Conservation (phyloP, 2,329 filamentous ascomycete genomes). For the Pseudocercospora crystallina region DNA sequence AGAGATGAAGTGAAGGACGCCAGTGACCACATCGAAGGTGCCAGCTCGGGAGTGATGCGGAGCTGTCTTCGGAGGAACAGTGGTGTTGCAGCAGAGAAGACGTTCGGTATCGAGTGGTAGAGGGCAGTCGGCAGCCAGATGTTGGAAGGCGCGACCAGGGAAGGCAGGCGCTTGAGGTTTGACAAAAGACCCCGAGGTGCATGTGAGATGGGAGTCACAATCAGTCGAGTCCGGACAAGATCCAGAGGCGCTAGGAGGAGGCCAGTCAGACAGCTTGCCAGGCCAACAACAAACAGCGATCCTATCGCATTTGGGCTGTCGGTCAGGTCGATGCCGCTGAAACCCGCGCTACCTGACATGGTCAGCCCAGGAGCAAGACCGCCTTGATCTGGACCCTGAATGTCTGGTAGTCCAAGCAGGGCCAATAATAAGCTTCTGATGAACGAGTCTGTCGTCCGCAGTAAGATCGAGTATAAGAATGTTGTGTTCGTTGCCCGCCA, state of each 20-base stretch:
- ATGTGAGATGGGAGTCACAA: constrained; percentile 71
- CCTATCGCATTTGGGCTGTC: constrained; percentile 80
- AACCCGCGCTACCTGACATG: constrained; percentile 34
- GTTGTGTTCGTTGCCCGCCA: constrained; percentile 94
- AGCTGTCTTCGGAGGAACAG: constrained; percentile 83
- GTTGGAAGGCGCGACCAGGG: constrained; percentile 63
- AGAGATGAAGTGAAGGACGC: constrained; percentile 79
- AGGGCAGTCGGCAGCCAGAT: constrained; percentile 78
- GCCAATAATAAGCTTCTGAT: constrained; percentile 87
- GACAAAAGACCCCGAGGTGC: constrained; percentile 75
- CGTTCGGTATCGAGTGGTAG: constrained; percentile 79
- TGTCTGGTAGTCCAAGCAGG: constrained; percentile 83
- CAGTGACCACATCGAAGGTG: constrained; percentile 78
- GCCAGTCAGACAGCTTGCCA: constrained; percentile 68
- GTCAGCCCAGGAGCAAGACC: constrained; percentile 56
- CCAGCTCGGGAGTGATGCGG: constrained; percentile 75
- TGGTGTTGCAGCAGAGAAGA: constrained; percentile 79
- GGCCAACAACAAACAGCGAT: constrained; percentile 71
- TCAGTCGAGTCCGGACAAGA: constrained; percentile 80
- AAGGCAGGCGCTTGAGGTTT: constrained; percentile 75
- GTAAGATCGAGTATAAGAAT: constrained; percentile 84
- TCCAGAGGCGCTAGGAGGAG: constrained; percentile 84
- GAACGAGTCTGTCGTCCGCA: constrained; percentile 88
- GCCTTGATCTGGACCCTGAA: constrained; percentile 75
- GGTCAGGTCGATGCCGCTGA: constrained; percentile 69